Evolutionary conservation across 1,284 basidiomycete genomes (phyloP), one percentile per base, ranked within the genome.

Genomic region (Moesziomyces globuligerus): DNA sequence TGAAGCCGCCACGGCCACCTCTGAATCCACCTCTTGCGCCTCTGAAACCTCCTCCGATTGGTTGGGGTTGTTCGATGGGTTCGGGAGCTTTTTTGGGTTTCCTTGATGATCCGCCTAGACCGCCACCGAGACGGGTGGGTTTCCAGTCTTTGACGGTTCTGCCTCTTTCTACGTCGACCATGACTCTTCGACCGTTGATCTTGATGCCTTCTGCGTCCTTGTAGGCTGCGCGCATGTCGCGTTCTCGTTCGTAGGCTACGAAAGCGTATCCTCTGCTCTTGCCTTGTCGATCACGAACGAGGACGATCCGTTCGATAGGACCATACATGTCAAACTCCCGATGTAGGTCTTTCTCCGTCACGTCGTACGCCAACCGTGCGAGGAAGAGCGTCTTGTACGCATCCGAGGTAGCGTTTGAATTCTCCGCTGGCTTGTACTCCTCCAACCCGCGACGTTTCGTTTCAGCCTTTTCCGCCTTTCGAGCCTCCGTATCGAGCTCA

Each of bases 321-420:
- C 96, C 96, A 83, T 93, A 98, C 37, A 90, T 88, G 81, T 97
- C 94, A 72, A 99, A 98, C 81, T 98, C 96, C 62, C 92, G 89
- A 39, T 92, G 88, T 36, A 99, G 86, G 83, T 98, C 95, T 56
- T 86, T 89, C 80, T 98, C 95, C 1, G 91, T 93, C 0, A 91
- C 91, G 68, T 86, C 89, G 85, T 94, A 94, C 65, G 93, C 49
- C 80, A 99, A 85, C 67, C 94, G 89, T 24, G 94, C 91, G 64
- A 98, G 92, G 84, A 99, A 99, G 10, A 99, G 86, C 0, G 96
- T 98, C 83, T 98, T 98, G 86, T 98, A 99, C 4, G 96, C 95
- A 80, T 99, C 96, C 1, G 96, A 94, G 28, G 90, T 86, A n/a
- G 93, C 94, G 80, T 96, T 89, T n/a, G 90, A 67, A 78, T 99